Conservation (phyloP, 2,329 filamentous ascomycete genomes). For the Paecilomyces variotii region DNA sequence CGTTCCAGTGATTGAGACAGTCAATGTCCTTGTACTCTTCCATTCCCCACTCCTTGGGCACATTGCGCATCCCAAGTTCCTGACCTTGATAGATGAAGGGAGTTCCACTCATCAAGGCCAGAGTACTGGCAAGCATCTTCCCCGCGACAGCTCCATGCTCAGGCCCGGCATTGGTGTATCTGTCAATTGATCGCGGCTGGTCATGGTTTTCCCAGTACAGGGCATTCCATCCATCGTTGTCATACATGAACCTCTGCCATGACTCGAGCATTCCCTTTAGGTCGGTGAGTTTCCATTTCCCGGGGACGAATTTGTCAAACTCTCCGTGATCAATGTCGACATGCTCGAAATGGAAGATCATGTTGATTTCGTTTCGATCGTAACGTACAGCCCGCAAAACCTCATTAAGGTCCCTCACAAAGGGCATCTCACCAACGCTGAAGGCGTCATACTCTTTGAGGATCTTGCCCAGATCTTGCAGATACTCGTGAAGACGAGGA, state of each 20-base stretch:
- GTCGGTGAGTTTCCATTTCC: slow-evolving; percentile 42
- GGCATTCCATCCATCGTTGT: slow-evolving; percentile 56
- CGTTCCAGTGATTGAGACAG: slow-evolving; percentile 49
- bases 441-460: slow-evolving; percentile 51
- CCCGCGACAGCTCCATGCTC: slow-evolving; percentile 43
- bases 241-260: slow-evolving; percentile 53
- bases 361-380: slow-evolving; percentile 54
- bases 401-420: slow-evolving; percentile 40
- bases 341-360: slow-evolving; percentile 67
- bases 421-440: slow-evolving; percentile 56
- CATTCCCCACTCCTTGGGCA: slow-evolving; percentile 53
- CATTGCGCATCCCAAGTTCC: slow-evolving; percentile 60
- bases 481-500: slow-evolving; percentile 50
- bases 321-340: slow-evolving; percentile 51
- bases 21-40: slow-evolving; percentile 63
- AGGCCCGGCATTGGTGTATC: slow-evolving; percentile 46
- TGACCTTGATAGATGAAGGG: slow-evolving; percentile 64
- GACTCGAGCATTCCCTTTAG: slow-evolving; percentile 48
- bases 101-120: slow-evolving; percentile 52
- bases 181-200: slow-evolving; percentile 52
- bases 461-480: slow-evolving; percentile 46
- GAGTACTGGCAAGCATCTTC: slow-evolving; percentile 53
- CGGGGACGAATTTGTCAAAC: slow-evolving; percentile 43
- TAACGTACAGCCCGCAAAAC: slow-evolving; percentile 48
- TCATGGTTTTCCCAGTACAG: slow-evolving; percentile 62